Percentiles rank a stretch among this genome's conserved stretches.
phyloP scores from a whole-genome alignment of 768 basidiomycete genomes.

The Omphalotus guepiniiformis region DNA sequence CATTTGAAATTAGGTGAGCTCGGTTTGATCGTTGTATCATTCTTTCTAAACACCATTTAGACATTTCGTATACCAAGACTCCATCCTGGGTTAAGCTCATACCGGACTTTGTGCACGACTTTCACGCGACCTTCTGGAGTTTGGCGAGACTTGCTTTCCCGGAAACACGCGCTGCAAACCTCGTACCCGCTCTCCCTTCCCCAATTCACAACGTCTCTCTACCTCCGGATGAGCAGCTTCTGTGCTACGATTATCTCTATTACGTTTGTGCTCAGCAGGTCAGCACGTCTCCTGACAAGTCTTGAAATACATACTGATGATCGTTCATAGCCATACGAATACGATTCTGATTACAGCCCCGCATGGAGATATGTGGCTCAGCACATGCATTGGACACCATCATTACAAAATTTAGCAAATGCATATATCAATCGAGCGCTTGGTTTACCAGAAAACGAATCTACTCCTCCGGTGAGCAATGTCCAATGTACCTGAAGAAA shows the following conservation, averaged over 20 bases:
- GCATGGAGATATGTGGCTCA: constrained; percentile 55
- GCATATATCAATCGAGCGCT: constrained; percentile 43
- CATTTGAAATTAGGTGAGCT: constrained; percentile 39
- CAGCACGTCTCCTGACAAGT: constrained; percentile 11
- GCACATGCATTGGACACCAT: constrained; percentile 45
- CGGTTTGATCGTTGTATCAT: constrained; percentile 3
- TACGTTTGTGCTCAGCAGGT: constrained; percentile 46
- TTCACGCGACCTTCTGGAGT: constrained; percentile 41
- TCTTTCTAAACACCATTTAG: constrained; percentile 20
- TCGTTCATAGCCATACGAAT: constrained; percentile 43
- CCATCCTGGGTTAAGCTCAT: constrained; percentile 47
- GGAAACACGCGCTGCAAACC: constrained; percentile 29
- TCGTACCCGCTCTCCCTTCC: constrained; percentile 37
- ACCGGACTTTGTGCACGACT: constrained; percentile 40
- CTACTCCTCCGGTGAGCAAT: constrained; percentile 42
- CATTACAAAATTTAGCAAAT: constrained; percentile 37
- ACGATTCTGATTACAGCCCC: constrained; percentile 53
- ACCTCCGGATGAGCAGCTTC: constrained; percentile 47
- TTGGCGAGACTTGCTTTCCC: constrained; percentile 45
- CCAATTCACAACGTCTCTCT: constrained; percentile 35
- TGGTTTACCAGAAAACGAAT: constrained; percentile 28
- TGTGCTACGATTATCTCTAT: constrained; percentile 53
- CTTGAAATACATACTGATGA: constrained; percentile 2
- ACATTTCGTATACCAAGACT: constrained; percentile 49
- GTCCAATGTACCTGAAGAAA: too few relatives aligned